Evolutionary conservation across 2,329 filamentous ascomycete species (phyloP), one percentile per base, ranked within the genome.

Genomic region (Verticillium dahliae): DNA sequence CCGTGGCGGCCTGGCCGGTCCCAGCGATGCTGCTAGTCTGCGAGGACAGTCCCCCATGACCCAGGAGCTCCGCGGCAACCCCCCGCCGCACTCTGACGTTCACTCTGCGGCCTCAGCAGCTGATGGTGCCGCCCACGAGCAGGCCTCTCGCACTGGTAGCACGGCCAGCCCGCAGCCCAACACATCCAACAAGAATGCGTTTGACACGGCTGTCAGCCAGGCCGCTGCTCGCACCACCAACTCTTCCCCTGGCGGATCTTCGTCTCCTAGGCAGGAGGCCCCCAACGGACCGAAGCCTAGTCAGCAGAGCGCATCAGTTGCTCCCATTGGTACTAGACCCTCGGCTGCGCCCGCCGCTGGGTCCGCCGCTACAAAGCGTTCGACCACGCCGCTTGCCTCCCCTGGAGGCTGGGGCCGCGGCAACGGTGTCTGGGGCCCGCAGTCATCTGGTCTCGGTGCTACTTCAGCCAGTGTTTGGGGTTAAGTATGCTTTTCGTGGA

Each of bases 401-500:
- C 92, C 93, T 13, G 81, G 88, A 18, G 85, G 87, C 63, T 97
- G 93, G 93, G 88, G 90, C 61, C 89, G 87, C 71, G 89, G 90
- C 67, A 89, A 88, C 66, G 89, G 88, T 45, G 91, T 94, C 56
- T 97, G 93, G 93, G 90, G 92, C 63, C 63, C 63, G 41, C 89
- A 88, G 70, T 91, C 90, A 70, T 90, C 88, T 66, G 86, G 87
- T 58, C 86, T 96, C 64, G 45, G 39, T 34, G 61, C 64, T 41
- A 90, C 93, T 64, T 92, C 96, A 74, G 92, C 93, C 66, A 96
- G 92, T 66, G 94, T 97, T 68, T 98, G 93, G 93, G 93, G 93
- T 69, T 97, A 88, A 50, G 22, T 4, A 22, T 18, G 18, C 45
- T 11, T 18, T 11, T 9, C 9, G 45, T 18, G 18, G 15, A 11